Percentiles rank a stretch among this genome's conserved stretches.
phyloP scores from a whole-genome alignment of 2,329 filamentous ascomycete species.

The Diaporthe destruens region DNA sequence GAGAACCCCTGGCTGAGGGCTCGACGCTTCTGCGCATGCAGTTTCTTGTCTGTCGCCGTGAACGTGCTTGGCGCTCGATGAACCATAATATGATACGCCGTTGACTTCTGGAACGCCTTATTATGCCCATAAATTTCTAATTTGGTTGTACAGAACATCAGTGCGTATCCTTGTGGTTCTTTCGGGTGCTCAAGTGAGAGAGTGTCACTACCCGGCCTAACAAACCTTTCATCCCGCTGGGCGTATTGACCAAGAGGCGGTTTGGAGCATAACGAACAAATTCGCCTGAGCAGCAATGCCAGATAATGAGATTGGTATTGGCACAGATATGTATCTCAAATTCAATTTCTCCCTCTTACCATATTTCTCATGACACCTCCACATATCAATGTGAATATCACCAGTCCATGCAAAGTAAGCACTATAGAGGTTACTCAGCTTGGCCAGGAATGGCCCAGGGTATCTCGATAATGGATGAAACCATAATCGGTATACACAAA shows the following conservation, averaged over 20 bases:
- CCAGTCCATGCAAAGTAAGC: conserved; percentile 28
- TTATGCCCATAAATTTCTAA: conserved; percentile 7
- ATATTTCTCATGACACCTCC: conserved; percentile 25
- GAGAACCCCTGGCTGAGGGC: conserved; percentile 22
- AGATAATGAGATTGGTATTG: background rate
- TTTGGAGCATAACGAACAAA: conserved; percentile 27
- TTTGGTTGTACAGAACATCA: background rate
- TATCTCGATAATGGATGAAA: conserved; percentile 16
- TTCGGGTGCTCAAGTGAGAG: no score
- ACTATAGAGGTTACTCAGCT: conserved; percentile 21
- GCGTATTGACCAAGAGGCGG: conserved; percentile 11
- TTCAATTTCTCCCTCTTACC: background rate
- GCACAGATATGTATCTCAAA: background rate
- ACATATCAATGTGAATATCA: conserved; percentile 24
- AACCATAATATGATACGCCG: conserved; percentile 20
- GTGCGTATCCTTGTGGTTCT: background rate
- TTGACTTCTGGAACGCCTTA: conserved; percentile 19
- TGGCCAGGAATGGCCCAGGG: conserved; percentile 21
- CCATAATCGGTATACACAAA: conserved; percentile 13
- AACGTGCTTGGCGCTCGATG: conserved; percentile 22
- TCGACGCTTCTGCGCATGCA: conserved; percentile 21
- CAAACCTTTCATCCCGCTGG: conserved; percentile 22
- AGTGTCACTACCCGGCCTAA: background rate
- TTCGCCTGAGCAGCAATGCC: background rate
- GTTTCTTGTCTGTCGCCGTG: conserved; percentile 12